These are phyloP conservation scores for Hysterangium stoloniferum DNA, from an alignment of 768 basidiomycete species.

Conservation along the genomic window DNA sequence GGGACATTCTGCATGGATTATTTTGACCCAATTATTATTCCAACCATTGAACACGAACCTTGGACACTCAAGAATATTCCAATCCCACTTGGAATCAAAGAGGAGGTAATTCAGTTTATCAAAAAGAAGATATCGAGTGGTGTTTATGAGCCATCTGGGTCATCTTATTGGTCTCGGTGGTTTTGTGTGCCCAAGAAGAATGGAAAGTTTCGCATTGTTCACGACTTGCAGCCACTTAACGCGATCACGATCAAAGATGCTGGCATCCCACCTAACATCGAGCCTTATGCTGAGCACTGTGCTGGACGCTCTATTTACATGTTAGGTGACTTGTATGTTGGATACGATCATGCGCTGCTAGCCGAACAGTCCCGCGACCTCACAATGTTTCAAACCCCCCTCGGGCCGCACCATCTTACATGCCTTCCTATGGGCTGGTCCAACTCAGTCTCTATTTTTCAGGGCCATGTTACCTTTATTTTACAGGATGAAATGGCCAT, in stretches of 20 bases:
- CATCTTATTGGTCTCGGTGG: slow-evolving; percentile 30
- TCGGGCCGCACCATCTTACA: slow-evolving; percentile 18
- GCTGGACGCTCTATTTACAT: slow-evolving; percentile 16
- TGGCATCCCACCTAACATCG: slow-evolving; percentile 24
- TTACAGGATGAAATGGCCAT: slow-evolving; percentile 31
- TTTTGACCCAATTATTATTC: slow-evolving; percentile 26
- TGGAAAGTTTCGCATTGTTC: slow-evolving; percentile 28
- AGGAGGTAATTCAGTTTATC: slow-evolving; percentile 25
- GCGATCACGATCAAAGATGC: slow-evolving; percentile 31
- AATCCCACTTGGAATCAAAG: slow-evolving; percentile 26
- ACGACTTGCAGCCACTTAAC: slow-evolving; percentile 33
- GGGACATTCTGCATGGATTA: slow-evolving; percentile 20
- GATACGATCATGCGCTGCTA: slow-evolving; percentile 17
- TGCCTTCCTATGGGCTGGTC: slow-evolving; percentile 35
- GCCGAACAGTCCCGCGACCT: slow-evolving; percentile 26
- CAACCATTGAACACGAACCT: slow-evolving; percentile 28
- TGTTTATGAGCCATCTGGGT: slow-evolving; percentile 29
- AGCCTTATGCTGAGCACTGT: slow-evolving; percentile 27
- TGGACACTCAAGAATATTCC: slow-evolving; percentile 29
- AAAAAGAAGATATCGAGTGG: slow-evolving; percentile 27
- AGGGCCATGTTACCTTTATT: slow-evolving; percentile 32
- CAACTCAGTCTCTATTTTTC: slow-evolving; percentile 33
- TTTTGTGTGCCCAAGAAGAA: slow-evolving; percentile 35
- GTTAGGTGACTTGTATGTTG: slow-evolving; percentile 20
- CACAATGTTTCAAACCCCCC: slow-evolving; percentile 34